Conservation (phyloP, 2,329 filamentous ascomycete genomes). For the Fusarium sacchari region DNA sequence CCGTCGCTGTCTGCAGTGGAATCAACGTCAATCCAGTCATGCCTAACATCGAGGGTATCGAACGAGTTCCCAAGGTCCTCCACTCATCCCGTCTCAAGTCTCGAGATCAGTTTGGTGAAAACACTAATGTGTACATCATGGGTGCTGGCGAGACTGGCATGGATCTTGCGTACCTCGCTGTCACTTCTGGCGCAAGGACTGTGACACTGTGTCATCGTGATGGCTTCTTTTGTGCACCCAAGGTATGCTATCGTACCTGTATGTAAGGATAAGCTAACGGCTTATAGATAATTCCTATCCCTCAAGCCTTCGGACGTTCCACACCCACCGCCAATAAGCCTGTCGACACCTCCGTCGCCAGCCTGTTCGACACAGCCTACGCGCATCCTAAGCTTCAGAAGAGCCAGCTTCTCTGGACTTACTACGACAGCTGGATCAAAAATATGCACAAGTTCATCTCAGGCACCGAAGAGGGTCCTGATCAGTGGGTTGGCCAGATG, state of each 20-base stretch:
- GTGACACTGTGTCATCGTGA: slow-evolving; percentile 58
- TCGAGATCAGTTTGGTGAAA: slow-evolving; percentile 53
- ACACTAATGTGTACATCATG: slow-evolving; percentile 54
- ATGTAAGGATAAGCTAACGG: background rate
- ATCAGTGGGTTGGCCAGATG: slow-evolving; percentile 60
- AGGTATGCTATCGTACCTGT: slow-evolving; percentile 40
- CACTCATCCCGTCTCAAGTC: slow-evolving; percentile 58
- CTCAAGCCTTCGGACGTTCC: slow-evolving; percentile 15
- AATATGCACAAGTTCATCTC: slow-evolving; percentile 55
- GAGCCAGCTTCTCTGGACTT: slow-evolving; percentile 55
- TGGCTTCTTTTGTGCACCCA: slow-evolving; percentile 58
- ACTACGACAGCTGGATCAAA: slow-evolving; percentile 59
- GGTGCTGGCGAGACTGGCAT: slow-evolving; percentile 59
- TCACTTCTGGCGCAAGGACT: slow-evolving; percentile 54
- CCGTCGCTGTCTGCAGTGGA: slow-evolving; percentile 58
- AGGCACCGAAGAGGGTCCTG: slow-evolving; percentile 57
- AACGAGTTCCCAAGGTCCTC: slow-evolving; percentile 49
- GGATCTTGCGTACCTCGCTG: slow-evolving; percentile 56
- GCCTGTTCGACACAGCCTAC: slow-evolving; percentile 63
- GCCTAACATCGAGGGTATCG: slow-evolving; percentile 52
- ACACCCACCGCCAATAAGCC: slow-evolving; percentile 52
- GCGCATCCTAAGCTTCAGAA: slow-evolving; percentile 57
- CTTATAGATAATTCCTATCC: slow-evolving; percentile 42
- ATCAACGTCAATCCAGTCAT: slow-evolving; percentile 55
- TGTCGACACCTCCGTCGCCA: slow-evolving; percentile 58